Evolutionary conservation across 2,329 filamentous ascomycete genomes (phyloP).

Genomic region (Sarocladium brachiariae): DNA sequence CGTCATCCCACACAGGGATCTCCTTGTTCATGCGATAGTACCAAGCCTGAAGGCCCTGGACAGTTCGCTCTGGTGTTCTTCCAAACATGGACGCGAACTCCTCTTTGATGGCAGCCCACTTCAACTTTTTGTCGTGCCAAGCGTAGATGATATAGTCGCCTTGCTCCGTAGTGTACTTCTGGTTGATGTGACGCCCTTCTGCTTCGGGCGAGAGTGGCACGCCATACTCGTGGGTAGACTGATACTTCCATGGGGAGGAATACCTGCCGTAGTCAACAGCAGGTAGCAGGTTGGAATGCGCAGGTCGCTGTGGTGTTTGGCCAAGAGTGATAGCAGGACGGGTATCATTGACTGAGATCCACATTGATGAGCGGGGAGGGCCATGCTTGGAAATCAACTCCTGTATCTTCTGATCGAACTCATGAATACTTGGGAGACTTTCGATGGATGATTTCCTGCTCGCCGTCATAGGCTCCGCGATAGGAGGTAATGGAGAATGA

Average conservation of each 20-base stretch:
- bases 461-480: not conserved
- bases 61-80: conserved; percentile 28
- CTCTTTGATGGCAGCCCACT: conserved; percentile 33
- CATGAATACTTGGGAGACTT: conserved; percentile 27
- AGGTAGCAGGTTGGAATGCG: not conserved
- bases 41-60: conserved; percentile 35
- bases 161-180: conserved; percentile 37
- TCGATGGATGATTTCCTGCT: not conserved
- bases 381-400: conserved; percentile 18
- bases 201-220: not conserved
- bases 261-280: not conserved
- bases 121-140: conserved; percentile 33
- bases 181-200: conserved; percentile 33
- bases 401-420: conserved; percentile 33
- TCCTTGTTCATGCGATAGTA: conserved; percentile 37
- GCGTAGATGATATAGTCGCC: conserved; percentile 37
- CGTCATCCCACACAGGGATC: conserved; percentile 32
- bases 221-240: not conserved
- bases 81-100: conserved; percentile 33
- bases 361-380: not conserved
- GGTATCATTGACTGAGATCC: conserved; percentile 7
- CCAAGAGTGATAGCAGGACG: conserved; percentile 1
- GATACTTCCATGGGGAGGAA: not conserved
- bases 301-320: not conserved
- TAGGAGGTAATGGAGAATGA: not conserved